Evolutionary conservation across 2,329 filamentous ascomycete genomes (phyloP), one percentile per base, ranked within the genome.

Genomic region (Epichloe amarillans): DNA sequence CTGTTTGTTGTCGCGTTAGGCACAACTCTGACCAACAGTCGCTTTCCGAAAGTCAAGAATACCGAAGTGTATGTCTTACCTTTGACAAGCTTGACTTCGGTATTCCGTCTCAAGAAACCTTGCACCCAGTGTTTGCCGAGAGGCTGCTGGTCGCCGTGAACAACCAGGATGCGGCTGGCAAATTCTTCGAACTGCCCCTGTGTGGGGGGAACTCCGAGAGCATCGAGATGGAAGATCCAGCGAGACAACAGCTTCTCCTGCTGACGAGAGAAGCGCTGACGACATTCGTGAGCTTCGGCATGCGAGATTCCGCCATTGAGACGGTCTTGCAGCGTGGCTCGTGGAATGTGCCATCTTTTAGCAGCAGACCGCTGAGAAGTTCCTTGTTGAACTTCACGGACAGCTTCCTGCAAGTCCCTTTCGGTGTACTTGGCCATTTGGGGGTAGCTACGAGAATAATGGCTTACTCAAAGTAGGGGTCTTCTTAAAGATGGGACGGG

Each of bases 51-150:
- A 33, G 11, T 15, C 19, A 12, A 15, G 6, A 40, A 39, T n/a
- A 21, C n/a, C n/a, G 12, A 46, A 17, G 30, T 48, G 15, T 14
- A 15, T 47, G 35, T 45, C 52, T 52, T 42, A 54, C 52, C 52
- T 54, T 54, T 54, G 26, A 52, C 47, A 19, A 52, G 44, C 38
- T 52, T 54, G 35, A 54, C 52, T 11, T 52, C 50, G 26, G 47
- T 30, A 38, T 54, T 54, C 47, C 52, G 43, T 49, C 52, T 52
- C 17, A 54, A 42, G 40, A 54, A 54, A 26, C 52, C 52, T 48
- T 54, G 52, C 2, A 54, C 50, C 52, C 52, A 54, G 38, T 54
- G 52, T 41, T 54, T 54, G 39, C 52, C 52, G 10, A 54, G 46
- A 30, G 50, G 52, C 47, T 54, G 52, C 8, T 40, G 46, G 33